Conservation (phyloP, 768 basidiomycete species). For the Coprinopsis cinerea region DNA sequence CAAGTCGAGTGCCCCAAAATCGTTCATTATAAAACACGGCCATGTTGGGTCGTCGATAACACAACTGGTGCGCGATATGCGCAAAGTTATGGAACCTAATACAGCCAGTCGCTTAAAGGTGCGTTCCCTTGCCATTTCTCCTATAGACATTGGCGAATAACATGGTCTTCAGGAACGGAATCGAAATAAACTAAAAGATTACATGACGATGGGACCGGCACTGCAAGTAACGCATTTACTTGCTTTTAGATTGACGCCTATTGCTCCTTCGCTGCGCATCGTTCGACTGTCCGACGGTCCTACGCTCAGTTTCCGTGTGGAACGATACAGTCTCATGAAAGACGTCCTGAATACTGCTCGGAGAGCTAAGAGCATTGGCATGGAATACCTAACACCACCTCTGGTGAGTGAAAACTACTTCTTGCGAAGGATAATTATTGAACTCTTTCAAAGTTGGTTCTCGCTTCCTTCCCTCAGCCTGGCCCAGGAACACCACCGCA, state of each 20-base stretch:
- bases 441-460: conserved; percentile 62
- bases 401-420: conserved; percentile 48
- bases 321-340: conserved; percentile 88
- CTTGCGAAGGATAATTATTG: neutral
- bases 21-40: conserved; percentile 96
- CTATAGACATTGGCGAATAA: neutral
- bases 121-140: conserved; percentile 16
- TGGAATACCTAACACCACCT: conserved; percentile 90
- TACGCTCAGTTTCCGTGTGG: conserved; percentile 87
- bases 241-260: conserved; percentile 82
- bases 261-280: conserved; percentile 83
- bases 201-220: conserved; percentile 84
- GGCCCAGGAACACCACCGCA: conserved; percentile 75
- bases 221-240: conserved; percentile 90
- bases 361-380: conserved; percentile 67
- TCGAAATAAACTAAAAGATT: conserved; percentile 90
- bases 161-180: conserved; percentile 67
- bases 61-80: conserved; percentile 87
- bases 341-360: conserved; percentile 66
- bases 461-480: conserved; percentile 79
- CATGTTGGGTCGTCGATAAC: conserved; percentile 81
- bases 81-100: conserved; percentile 97
- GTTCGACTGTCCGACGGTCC: conserved; percentile 86
- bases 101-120: conserved; percentile 92
- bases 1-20: conserved; percentile 58